Percentiles rank a stretch among this genome's conserved stretches.
These are phyloP conservation scores for Sungouiozyma ichnusensis DNA, from an alignment of 805 yeast genomes.

Conservation along the genomic window DNA sequence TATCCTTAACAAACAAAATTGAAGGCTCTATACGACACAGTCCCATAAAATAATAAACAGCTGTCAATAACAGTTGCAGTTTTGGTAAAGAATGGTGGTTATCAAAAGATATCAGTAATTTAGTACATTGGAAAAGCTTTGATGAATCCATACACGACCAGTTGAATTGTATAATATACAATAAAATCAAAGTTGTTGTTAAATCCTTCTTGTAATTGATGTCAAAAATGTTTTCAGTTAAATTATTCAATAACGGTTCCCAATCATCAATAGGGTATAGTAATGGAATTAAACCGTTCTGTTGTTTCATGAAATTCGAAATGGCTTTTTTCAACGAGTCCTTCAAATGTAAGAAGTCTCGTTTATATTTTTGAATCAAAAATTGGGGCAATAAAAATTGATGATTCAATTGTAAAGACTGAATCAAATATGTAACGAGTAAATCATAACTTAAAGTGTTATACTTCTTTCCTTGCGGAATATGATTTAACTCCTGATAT, in stretches of 20 bases:
- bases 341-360: conserved; percentile 6
- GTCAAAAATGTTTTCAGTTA: background rate
- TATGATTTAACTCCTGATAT: background rate
- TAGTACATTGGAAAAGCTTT: conserved; percentile 19
- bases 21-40: background rate
- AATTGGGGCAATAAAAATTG: conserved; percentile 14
- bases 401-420: conserved; percentile 12
- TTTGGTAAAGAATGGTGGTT: conserved; percentile 6
- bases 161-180: conserved; percentile 22
- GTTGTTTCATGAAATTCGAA: conserved; percentile 9
- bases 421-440: background rate
- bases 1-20: background rate
- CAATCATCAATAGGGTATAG: conserved; percentile 15
- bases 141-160: conserved; percentile 23
- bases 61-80: conserved; percentile 17
- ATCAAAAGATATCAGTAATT: conserved; percentile 12
- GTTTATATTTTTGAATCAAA: conserved; percentile 11
- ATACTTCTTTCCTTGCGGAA: background rate
- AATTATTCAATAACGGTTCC: conserved; percentile 5
- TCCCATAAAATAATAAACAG: conserved; percentile 22
- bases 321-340: conserved; percentile 7
- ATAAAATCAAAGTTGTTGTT: conserved; percentile 10
- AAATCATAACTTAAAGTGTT: background rate
- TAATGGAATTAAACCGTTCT: conserved; percentile 18
- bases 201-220: conserved; percentile 7